A percentile compares a stretch with the other conserved stretches of the same genome.
These are phyloP conservation scores for Blakeslea trispora DNA, from an alignment of 371 early-diverging fungal genomes.

Conservation along the genomic window DNA sequence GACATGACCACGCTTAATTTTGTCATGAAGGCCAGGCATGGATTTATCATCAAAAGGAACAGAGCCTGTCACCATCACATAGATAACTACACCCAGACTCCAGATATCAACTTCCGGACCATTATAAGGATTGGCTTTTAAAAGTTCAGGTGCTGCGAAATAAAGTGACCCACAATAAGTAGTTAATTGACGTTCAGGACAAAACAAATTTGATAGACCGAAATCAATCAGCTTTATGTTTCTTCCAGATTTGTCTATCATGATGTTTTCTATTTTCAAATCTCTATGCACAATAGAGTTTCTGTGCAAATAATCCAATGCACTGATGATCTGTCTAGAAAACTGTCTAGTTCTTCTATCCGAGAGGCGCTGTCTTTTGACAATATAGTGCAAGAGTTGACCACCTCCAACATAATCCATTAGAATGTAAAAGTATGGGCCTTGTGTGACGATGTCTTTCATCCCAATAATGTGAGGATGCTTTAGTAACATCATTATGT, in stretches of 20 bases:
- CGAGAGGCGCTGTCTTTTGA: conserved; percentile 84
- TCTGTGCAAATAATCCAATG: conserved; percentile 90
- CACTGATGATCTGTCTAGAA: conserved; percentile 92
- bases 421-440: conserved; percentile 86
- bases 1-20: conserved; percentile 85
- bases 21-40: conserved; percentile 89
- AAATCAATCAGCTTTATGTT: conserved; percentile 93
- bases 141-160: conserved; percentile 97
- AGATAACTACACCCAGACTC: conserved; percentile 96
- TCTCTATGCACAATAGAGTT: conserved; percentile 98
- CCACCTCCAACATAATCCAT: conserved; percentile 92
- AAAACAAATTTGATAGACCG: conserved; percentile 93
- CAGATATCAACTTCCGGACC: conserved; percentile 98
- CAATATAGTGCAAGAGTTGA: conserved; percentile 88
- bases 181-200: conserved; percentile 75
- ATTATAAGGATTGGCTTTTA: conserved; percentile 83
- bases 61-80: conserved; percentile 91
- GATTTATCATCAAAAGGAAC: conserved; percentile 97
- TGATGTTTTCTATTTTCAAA: conserved; percentile 96
- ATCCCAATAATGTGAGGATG: conserved; percentile 90
- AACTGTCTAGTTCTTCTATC: conserved; percentile 90
- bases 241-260: conserved; percentile 84
- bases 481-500: conserved; percentile 88
- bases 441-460: conserved; percentile 80
- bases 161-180: conserved; percentile 97